Base-by-base conservation (phyloP, 805 yeast genomes). In the Saturnispora saitoi region DNA sequence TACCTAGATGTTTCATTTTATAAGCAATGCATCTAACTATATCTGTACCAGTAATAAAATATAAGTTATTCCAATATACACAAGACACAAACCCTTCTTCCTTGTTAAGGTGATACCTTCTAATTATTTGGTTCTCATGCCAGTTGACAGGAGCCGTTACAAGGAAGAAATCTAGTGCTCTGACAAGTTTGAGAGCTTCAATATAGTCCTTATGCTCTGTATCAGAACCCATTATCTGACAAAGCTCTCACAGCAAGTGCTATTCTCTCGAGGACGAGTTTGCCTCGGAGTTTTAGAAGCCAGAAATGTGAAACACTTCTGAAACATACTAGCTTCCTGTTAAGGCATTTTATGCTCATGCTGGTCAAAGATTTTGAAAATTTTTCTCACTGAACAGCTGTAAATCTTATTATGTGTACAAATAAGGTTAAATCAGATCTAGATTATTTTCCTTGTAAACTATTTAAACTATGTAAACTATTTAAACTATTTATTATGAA, bases 61-160 rank as follows among this genome's bases (percentile, higher is more conserved):
- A 91, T 12, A 90, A 70, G 59, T 85, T 84, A 59, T 88, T 86
- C 97, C 98, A 91, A 56, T 76, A 83, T 1, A 93, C 88, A 66
- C 99, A 91, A 30, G 86, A 78, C n/a, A 88, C 88, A 56, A 91
- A 88, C 3, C 91, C 93, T 63, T 90, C 96, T 51, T 86, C 95
- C 54, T 83, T 85, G 57, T 88, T 89, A 44, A 91, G 68, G 61
- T 82, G 84, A 64, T 87, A 91, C 47, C 96, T 71, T 60, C 95
- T 74, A 43, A 93, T 86, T 42, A 87, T 82, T 63, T 91, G 96
- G 56, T 83, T 81, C 51, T 81, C 85, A 60, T 81, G 88, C 95
- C 97, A 91, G 59, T 83, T 85, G 4, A 93, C 91, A 0, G 99
- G 98, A 0, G 98, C 98, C 0, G 96, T 87, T 2, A 88, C 86